Evolutionary conservation across 257 asterid genomes (phyloP).

Genomic region (Craterostigma plantagineum): DNA sequence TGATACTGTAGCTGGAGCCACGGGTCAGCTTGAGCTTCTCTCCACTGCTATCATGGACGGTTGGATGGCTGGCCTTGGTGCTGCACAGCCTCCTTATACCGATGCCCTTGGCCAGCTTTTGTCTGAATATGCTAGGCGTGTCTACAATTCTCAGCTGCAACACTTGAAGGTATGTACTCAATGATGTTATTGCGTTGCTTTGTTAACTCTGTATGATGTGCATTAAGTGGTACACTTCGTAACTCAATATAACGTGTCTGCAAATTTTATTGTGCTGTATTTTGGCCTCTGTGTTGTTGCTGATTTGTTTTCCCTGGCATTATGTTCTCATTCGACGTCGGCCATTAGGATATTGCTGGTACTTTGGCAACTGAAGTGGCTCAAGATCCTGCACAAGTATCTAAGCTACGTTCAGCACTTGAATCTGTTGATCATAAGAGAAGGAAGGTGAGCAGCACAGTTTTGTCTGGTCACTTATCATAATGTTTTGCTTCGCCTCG

Average conservation of each 20-base stretch:
- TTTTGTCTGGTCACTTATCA: too few relatives aligned
- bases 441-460: constrained; percentile 57
- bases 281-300: too few relatives aligned
- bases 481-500: too few relatives aligned
- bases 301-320: too few relatives aligned
- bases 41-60: constrained; percentile 99
- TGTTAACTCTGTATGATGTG: too few relatives aligned
- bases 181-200: constrained; percentile 4
- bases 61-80: constrained; percentile 99
- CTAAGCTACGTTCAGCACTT: constrained; percentile 92
- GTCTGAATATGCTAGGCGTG: constrained; percentile 81
- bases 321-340: too few relatives aligned
- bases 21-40: constrained; percentile 95
- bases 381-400: constrained; percentile 79
- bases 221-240: too few relatives aligned
- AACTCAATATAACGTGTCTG: too few relatives aligned
- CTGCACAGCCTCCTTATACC: constrained; percentile 76
- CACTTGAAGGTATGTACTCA: constrained; percentile 58
- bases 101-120: constrained; percentile 98
- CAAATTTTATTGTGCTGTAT: too few relatives aligned
- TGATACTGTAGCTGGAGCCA: constrained; percentile 68
- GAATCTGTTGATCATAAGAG: constrained; percentile 99
- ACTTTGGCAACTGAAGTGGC: constrained; percentile 95
- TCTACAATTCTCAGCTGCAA: constrained; percentile 81
- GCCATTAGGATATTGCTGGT: constrained; percentile 82